These are phyloP conservation scores for Kandelia obovata DNA, from an alignment of 345 rosid genomes.

Conservation along the genomic window DNA sequence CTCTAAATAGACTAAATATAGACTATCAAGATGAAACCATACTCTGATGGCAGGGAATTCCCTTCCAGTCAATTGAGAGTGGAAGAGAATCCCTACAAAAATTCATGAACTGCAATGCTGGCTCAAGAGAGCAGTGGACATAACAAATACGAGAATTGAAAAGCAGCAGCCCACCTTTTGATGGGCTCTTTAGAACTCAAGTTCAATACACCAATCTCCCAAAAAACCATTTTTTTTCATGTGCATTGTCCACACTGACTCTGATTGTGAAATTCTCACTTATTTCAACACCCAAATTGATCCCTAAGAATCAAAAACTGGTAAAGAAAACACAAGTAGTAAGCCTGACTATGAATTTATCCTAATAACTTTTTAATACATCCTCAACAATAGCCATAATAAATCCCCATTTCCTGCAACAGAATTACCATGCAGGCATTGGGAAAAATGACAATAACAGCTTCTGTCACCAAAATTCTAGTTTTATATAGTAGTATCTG, in stretches of 20 bases:
- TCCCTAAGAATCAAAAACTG: background rate
- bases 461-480: background rate
- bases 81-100: conserved; percentile 11
- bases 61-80: background rate
- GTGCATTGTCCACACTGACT: background rate
- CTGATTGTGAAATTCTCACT: background rate
- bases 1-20: background rate
- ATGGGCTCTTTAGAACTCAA: background rate
- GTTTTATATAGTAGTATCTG: background rate
- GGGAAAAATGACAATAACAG: background rate
- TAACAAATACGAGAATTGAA: background rate
- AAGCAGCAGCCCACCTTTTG: background rate
- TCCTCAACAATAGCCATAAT: conserved; percentile 14
- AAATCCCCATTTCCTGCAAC: background rate
- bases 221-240: background rate
- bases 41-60: background rate
- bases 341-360: background rate
- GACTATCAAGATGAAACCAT: background rate
- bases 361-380: background rate
- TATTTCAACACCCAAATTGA: conserved; percentile 2
- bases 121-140: conserved; percentile 7
- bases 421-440: background rate
- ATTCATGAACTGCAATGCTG: background rate
- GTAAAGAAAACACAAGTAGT: too few relatives aligned
- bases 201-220: conserved; percentile 2